These are phyloP conservation scores for Amanita pallidorosea DNA, from an alignment of 768 basidiomycete species.

Conservation along the genomic window DNA sequence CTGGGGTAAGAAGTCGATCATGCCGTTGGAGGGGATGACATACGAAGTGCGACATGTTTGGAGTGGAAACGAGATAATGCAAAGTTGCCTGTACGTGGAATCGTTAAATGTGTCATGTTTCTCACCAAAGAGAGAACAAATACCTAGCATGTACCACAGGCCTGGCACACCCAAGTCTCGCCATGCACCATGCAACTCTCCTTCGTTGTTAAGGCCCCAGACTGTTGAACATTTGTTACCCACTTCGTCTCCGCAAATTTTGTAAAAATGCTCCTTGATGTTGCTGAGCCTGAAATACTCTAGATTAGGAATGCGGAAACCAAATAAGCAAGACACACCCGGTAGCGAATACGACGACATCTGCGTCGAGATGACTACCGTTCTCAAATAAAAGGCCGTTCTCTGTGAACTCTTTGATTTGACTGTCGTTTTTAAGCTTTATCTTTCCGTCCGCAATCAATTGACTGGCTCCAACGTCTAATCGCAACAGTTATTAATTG, in stretches of 20 bases:
- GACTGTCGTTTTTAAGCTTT: constrained; percentile 49
- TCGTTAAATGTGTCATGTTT: neutral
- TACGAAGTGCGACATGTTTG: constrained; percentile 52
- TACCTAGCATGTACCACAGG: constrained; percentile 53
- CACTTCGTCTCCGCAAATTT: constrained; percentile 33
- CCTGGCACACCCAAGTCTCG: constrained; percentile 38
- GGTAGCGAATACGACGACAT: constrained; percentile 39
- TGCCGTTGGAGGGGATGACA: constrained; percentile 15
- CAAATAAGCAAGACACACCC: constrained; percentile 17
- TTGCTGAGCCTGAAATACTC: constrained; percentile 28
- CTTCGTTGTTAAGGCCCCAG: constrained; percentile 56
- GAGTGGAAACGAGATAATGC: constrained; percentile 50
- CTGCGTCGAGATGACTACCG: constrained; percentile 31
- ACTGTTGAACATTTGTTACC: constrained; percentile 32
- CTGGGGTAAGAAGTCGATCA: neutral
- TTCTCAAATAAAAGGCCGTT: constrained; percentile 33
- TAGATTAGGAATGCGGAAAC: neutral
- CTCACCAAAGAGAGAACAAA: neutral
- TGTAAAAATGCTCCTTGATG: constrained; percentile 22
- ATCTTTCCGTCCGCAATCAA: constrained; percentile 55
- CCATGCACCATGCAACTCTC: constrained; percentile 41
- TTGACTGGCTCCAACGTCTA: constrained; percentile 45
- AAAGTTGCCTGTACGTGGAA: constrained; percentile 31
- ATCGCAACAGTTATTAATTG: constrained; percentile 1
- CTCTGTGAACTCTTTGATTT: constrained; percentile 30